Percentiles rank a stretch among this genome's conserved stretches.
These are phyloP conservation scores for Dactylonectria estremocensis DNA, from an alignment of 2,329 filamentous ascomycete species.

Conservation along the genomic window DNA sequence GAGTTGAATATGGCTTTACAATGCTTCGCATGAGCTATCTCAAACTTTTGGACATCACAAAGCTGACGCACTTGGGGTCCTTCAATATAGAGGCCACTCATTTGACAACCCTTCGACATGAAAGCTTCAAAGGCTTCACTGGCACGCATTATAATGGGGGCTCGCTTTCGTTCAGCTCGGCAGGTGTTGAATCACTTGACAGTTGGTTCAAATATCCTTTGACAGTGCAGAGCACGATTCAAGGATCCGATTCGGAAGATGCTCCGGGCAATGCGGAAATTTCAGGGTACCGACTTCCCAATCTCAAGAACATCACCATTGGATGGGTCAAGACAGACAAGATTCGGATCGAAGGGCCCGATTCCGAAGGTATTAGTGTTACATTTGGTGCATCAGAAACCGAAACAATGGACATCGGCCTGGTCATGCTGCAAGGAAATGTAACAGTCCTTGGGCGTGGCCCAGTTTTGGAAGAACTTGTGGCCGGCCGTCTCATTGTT, in stretches of 20 bases:
- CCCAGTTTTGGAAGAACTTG: no score
- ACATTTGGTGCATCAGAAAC: constrained; percentile 19
- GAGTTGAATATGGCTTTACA: neutral
- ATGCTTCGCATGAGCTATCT: constrained; percentile 14
- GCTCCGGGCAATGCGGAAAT: neutral
- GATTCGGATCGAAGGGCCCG: neutral
- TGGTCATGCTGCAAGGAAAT: no score
- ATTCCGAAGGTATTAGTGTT: constrained; percentile 4
- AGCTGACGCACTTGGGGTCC: neutral
- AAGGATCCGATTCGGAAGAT: neutral
- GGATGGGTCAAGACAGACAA: constrained; percentile 23
- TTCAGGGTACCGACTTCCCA: neutral
- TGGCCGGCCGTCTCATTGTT: no score
- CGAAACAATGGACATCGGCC: constrained; percentile 17
- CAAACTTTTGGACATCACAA: constrained; percentile 28
- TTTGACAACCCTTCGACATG: constrained; percentile 25
- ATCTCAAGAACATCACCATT: constrained; percentile 26
- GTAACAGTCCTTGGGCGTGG: no score
- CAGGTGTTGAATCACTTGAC: constrained; percentile 16
- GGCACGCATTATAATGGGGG: neutral
- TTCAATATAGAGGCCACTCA: constrained; percentile 8
- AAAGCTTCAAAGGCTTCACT: constrained; percentile 25
- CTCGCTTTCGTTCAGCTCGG: neutral
- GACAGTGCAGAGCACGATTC: neutral
- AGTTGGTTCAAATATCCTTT: constrained; percentile 34